phyloP scores from a whole-genome alignment of 495 filamentous ascomycete species.

The Aspergillus indologenus region DNA sequence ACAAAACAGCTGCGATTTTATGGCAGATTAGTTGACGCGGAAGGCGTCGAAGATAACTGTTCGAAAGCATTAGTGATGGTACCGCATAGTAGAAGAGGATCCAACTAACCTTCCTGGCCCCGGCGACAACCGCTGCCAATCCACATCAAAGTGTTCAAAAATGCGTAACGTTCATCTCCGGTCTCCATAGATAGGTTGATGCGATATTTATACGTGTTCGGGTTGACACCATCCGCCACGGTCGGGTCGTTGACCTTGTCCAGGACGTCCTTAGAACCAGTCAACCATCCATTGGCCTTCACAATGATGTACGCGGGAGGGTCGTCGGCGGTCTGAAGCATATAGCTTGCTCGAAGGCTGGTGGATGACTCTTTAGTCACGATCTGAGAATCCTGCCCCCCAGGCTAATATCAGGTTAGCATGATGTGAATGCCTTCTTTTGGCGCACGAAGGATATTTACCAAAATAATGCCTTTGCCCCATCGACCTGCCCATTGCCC shows the following conservation, averaged over 20 bases:
- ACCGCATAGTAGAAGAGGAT: neutral
- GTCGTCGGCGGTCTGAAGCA: slow-evolving; percentile 58
- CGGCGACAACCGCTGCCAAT: slow-evolving; percentile 56
- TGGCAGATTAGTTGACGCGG: slow-evolving; percentile 40
- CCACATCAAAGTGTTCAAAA: slow-evolving; percentile 62
- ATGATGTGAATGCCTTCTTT: neutral
- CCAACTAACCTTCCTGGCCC: slow-evolving; percentile 50
- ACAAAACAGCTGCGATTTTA: slow-evolving; percentile 29
- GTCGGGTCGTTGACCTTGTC: slow-evolving; percentile 54
- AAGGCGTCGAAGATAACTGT: slow-evolving; percentile 48
- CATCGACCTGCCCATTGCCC: slow-evolving; percentile 60
- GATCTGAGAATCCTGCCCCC: slow-evolving; percentile 58
- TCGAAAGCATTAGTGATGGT: neutral
- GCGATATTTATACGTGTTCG: slow-evolving; percentile 56
- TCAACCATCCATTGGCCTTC: slow-evolving; percentile 55
- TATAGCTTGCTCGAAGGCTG: slow-evolving; percentile 50
- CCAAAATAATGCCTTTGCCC: slow-evolving; percentile 57
- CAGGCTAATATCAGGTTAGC: slow-evolving; percentile 42
- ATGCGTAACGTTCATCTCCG: slow-evolving; percentile 58
- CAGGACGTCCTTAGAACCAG: slow-evolving; percentile 55
- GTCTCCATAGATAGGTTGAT: slow-evolving; percentile 59
- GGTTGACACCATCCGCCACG: slow-evolving; percentile 51
- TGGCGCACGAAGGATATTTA: slow-evolving; percentile 30
- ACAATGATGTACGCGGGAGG: slow-evolving; percentile 58
- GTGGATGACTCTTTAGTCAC: slow-evolving; percentile 54